Conservation (phyloP, 495 filamentous ascomycete species). For the Podospora didyma region DNA sequence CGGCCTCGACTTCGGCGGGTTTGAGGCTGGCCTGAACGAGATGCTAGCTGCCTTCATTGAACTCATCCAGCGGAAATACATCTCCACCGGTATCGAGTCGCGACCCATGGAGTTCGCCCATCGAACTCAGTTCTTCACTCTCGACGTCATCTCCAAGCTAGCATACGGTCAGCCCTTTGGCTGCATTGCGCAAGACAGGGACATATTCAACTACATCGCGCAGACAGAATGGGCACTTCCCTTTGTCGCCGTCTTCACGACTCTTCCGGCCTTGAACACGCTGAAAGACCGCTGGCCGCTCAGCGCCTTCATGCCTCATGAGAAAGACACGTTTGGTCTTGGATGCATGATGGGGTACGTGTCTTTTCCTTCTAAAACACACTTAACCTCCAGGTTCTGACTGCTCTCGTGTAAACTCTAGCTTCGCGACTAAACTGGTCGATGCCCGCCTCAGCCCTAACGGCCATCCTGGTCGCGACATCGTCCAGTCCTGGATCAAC, state of each 20-base stretch:
- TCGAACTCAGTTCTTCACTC: slow-evolving; percentile 50
- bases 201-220: slow-evolving; percentile 43
- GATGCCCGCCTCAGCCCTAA: not conserved
- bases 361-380: not conserved
- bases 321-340: slow-evolving; percentile 15
- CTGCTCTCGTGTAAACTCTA: not conserved
- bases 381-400: not conserved
- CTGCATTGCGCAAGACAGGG: slow-evolving; percentile 53
- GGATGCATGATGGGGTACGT: slow-evolving; percentile 13
- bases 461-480: not conserved
- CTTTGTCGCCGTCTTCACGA: slow-evolving; percentile 11
- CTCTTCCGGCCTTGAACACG: slow-evolving; percentile 6
- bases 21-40: slow-evolving; percentile 10
- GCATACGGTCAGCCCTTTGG: slow-evolving; percentile 61
- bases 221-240: slow-evolving; percentile 14
- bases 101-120: slow-evolving; percentile 48
- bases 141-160: slow-evolving; percentile 63
- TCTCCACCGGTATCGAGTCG: slow-evolving; percentile 36
- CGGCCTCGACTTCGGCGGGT: slow-evolving; percentile 7
- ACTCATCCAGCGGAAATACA: slow-evolving; percentile 39
- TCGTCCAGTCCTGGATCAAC: slow-evolving; percentile 4
- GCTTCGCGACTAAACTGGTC: not conserved
- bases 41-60: slow-evolving; percentile 40
- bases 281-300: slow-evolving; percentile 13
- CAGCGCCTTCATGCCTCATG: slow-evolving; percentile 5